Evolutionary conservation across 495 filamentous ascomycete genomes (phyloP).

Genomic region (Podospora sp.): DNA sequence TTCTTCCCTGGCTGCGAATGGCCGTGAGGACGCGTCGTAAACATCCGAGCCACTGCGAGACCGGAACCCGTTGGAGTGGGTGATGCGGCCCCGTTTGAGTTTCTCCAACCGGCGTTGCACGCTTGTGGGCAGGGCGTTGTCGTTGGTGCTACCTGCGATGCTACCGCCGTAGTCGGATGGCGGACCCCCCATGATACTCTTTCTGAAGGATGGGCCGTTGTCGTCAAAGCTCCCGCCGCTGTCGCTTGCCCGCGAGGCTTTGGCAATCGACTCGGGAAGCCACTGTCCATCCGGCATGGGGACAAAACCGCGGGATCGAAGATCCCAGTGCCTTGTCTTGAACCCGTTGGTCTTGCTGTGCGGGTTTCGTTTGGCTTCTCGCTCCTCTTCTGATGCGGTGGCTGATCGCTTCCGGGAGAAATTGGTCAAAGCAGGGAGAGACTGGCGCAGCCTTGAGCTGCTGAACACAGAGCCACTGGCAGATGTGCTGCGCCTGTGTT

Average conservation of each 20-base stretch:
- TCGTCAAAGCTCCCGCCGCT: conserved; percentile 26
- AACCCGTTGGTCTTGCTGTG: conserved; percentile 14
- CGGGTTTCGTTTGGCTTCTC: conserved; percentile 26
- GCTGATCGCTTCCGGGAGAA: conserved; percentile 32
- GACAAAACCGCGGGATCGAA: conserved; percentile 45
- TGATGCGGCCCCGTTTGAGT: conserved; percentile 8
- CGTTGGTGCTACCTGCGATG: conserved; percentile 4
- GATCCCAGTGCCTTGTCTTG: conserved; percentile 42
- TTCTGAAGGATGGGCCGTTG: neutral
- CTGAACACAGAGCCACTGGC: conserved; percentile 26
- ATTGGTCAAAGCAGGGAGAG: conserved; percentile 29
- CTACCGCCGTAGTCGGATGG: conserved; percentile 4
- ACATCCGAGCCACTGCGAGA: neutral
- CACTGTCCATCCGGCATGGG: conserved; percentile 48
- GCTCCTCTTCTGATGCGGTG: conserved; percentile 21
- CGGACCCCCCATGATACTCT: conserved; percentile 21
- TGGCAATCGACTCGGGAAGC: conserved; percentile 45
- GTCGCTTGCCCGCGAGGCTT: conserved; percentile 35
- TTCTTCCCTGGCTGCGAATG: neutral
- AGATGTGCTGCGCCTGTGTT: conserved; percentile 32
- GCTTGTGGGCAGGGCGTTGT: conserved; percentile 7
- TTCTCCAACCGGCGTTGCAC: conserved; percentile 11
- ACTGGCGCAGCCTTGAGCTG: conserved; percentile 28
- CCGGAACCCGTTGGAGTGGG: neutral
- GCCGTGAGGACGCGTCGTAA: conserved; percentile 7